phyloP scores from a whole-genome alignment of 2,329 filamentous ascomycete species.

The Colletotrichum somersetense region DNA sequence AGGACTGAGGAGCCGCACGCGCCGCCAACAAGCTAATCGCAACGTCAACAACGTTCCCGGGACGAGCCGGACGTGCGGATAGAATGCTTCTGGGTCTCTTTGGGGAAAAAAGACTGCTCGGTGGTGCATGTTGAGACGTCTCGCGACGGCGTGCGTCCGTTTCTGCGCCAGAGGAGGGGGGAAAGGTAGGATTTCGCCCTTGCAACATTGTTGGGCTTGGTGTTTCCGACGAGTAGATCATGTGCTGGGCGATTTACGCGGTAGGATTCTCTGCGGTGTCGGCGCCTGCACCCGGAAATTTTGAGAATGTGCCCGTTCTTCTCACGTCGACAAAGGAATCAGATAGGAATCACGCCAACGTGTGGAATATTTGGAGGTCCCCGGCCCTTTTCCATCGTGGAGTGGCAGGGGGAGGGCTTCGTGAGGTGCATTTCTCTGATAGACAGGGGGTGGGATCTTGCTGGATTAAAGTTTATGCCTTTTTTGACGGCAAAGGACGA shows the following conservation, averaged over 20 bases:
- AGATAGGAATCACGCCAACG: no score
- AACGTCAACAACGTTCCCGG: not conserved
- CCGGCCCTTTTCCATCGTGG: not conserved
- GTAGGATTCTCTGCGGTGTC: not conserved
- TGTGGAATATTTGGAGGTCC: not conserved
- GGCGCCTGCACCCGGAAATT: no score
- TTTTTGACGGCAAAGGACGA: no score
- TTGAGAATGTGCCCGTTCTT: not conserved
- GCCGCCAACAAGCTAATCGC: not conserved
- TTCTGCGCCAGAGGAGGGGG: not conserved
- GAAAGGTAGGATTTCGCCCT: not conserved
- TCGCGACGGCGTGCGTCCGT: not conserved
- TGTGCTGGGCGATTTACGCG: not conserved
- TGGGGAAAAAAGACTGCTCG: not conserved
- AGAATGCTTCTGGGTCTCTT: not conserved
- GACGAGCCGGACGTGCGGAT: not conserved
- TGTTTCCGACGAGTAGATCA: conserved; percentile 9
- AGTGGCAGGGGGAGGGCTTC: not conserved
- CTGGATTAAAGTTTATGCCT: not conserved
- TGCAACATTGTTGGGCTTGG: not conserved
- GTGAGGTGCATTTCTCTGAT: no score
- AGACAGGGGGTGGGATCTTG: not conserved
- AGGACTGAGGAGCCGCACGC: no score
- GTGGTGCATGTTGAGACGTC: not conserved
- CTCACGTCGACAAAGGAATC: not conserved